Base-by-base conservation (phyloP, 2,329 filamentous ascomycete genomes). In the Aspergillus ustus region DNA sequence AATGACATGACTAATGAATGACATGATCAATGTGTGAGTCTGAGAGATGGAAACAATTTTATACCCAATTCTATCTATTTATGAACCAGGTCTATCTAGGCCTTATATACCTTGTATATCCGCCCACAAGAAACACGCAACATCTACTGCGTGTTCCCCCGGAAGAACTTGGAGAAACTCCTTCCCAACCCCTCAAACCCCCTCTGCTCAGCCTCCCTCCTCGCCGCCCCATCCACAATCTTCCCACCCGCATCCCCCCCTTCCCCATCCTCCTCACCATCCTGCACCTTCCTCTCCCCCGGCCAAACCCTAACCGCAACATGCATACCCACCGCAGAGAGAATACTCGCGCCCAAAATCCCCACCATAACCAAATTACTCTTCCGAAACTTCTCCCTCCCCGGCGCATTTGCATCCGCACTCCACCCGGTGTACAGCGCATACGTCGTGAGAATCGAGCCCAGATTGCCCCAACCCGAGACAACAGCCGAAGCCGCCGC, bases 311-410 rank as follows among this genome's bases (percentile, higher is more conserved):
- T 77, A 45, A 96, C 77, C 60, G 92, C 76, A 19, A 87, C 70
- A 53, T 87, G 86, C 89, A 95, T 93, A 60, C 83, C 72, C 22
- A 88, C 79, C 48, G 75, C 73, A 69, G 89, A 90, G 4, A 89
- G 66, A 54, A 96, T 93, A 77, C 92, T 96, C 54, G 88, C 80
- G 64, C 86, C 87, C 20, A 97, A 78, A 59, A 97, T 97, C 2
- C 89, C 93, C 61, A 96, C 88, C 92, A 97, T 96, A 68, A 89
- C 87, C 67, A 93, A 80, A 76, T 96, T 97, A 78, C 92, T 96
- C 75, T 89, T 89, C 65, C 91, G 88, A 78, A 90, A 96, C 78
- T 89, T 89, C 70, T 85, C 82, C 9, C 85, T 85, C 0, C 91
- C 91, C 1, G 70, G 66, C 1, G 84, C 80, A n/a, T 78, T 80